Evolutionary conservation across 2,329 filamentous ascomycete species (phyloP).

Genomic region (Bipolaris oryzae): DNA sequence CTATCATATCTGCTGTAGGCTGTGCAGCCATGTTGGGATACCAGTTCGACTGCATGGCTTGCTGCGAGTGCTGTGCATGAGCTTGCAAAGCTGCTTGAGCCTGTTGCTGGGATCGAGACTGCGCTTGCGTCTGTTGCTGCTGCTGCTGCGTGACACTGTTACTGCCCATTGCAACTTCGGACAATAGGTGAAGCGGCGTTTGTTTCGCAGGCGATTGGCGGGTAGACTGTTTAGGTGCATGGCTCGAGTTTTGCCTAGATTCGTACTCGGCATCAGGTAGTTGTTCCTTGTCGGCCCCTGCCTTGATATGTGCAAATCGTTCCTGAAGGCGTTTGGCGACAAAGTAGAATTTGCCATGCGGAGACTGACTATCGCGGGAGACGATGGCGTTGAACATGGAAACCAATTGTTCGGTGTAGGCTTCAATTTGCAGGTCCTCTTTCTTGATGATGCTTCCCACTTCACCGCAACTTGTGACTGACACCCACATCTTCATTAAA

Average conservation of each 20-base stretch:
- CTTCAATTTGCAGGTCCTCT: constrained; percentile 55
- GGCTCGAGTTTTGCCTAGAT: constrained; percentile 23
- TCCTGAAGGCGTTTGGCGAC: constrained; percentile 54
- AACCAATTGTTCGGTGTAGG: constrained; percentile 55
- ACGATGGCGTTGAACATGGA: constrained; percentile 54
- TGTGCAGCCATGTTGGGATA: constrained; percentile 33
- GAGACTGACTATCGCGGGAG: constrained; percentile 48
- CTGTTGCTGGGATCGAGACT: constrained; percentile 29
- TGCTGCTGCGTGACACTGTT: constrained; percentile 21
- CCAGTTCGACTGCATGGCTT: constrained; percentile 35
- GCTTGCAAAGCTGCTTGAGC: constrained; percentile 34
- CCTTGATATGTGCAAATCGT: constrained; percentile 53
- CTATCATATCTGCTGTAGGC: constrained; percentile 31
- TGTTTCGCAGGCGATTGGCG: constrained; percentile 40
- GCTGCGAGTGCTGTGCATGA: constrained; percentile 29
- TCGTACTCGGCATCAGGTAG: constrained; percentile 32
- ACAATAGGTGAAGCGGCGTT: constrained; percentile 48
- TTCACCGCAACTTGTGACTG: constrained; percentile 57
- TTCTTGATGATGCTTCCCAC: constrained; percentile 57
- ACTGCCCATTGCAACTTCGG: constrained; percentile 49
- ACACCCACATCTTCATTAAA: constrained; percentile 66
- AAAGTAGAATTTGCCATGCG: constrained; percentile 56
- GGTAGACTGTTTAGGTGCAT: constrained; percentile 25
- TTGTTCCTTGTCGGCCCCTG: constrained; percentile 47
- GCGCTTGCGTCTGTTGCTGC: constrained; percentile 23